Evolutionary conservation across 2,329 filamentous ascomycete genomes (phyloP).

Genomic region (Aspergillus luchuensis): DNA sequence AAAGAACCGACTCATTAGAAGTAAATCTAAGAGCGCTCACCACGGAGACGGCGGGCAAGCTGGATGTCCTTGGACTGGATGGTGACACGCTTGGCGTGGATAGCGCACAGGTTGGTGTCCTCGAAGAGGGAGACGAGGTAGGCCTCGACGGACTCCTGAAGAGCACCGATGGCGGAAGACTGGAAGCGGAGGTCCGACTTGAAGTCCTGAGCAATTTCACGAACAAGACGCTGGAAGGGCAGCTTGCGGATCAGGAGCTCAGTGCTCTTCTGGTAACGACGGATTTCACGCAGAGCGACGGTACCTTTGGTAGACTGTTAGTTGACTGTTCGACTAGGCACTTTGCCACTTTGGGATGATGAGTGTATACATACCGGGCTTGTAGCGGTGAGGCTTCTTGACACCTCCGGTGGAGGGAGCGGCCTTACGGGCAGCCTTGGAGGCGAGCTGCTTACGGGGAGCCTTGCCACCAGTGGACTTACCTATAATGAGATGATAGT

Average conservation of each 20-base stretch:
- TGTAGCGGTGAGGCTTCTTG: slow-evolving; percentile 92
- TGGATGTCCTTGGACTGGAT: slow-evolving; percentile 95
- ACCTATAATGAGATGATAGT: slow-evolving; percentile 50
- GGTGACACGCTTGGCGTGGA: slow-evolving; percentile 99
- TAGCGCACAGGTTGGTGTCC: slow-evolving; percentile 97
- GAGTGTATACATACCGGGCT: slow-evolving; percentile 64
- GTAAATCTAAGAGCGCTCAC: slow-evolving; percentile 75
- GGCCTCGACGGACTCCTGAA: slow-evolving; percentile 98
- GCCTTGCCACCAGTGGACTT: slow-evolving; percentile 76
- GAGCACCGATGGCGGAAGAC: slow-evolving; percentile 92
- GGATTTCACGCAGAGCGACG: slow-evolving; percentile 96
- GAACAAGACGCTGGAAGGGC: slow-evolving; percentile 95
- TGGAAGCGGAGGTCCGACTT: slow-evolving; percentile 97
- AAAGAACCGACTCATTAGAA: slow-evolving; percentile 32
- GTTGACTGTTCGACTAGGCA: slow-evolving; percentile 7
- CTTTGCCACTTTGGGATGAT: not conserved
- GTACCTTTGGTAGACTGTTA: slow-evolving; percentile 59
- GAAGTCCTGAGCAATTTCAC: slow-evolving; percentile 95
- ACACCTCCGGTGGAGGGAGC: slow-evolving; percentile 95
- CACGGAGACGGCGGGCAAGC: slow-evolving; percentile 90
- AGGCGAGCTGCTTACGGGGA: slow-evolving; percentile 93
- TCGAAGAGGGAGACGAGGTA: slow-evolving; percentile 98
- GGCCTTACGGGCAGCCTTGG: slow-evolving; percentile 98
- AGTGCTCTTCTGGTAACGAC: slow-evolving; percentile 96
- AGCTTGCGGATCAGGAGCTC: slow-evolving; percentile 96